These are phyloP conservation scores for Macrocystidia cucumis DNA, from an alignment of 1,284 basidiomycete species.

Conservation along the genomic window DNA sequence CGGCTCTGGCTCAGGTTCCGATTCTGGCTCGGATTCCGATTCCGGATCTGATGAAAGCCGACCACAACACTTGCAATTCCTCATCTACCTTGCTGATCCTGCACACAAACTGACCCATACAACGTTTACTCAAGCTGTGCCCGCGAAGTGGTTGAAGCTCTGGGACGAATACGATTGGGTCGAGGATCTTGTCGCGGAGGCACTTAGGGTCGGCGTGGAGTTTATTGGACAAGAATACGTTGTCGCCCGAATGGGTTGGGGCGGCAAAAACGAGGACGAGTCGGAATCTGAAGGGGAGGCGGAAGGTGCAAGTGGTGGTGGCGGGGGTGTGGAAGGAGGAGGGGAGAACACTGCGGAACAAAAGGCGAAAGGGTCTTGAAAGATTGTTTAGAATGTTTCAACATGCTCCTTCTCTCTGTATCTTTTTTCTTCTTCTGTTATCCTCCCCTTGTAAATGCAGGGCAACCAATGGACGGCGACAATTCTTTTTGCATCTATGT, in stretches of 20 bases:
- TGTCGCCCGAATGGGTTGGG: constrained; percentile 76
- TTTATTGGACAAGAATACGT: constrained; percentile 86
- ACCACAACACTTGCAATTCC: constrained; percentile 71
- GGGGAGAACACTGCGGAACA: constrained; percentile 18
- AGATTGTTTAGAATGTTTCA: no score
- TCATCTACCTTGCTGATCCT: constrained; percentile 80
- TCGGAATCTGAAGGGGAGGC: constrained; percentile 10
- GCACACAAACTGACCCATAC: constrained; percentile 69
- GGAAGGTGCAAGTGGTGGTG: no score
- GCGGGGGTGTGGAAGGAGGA: no score
- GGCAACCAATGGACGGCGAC: no score
- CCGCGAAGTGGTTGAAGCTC: constrained; percentile 75
- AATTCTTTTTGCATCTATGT: constrained; percentile 5
- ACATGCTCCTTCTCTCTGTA: no score
- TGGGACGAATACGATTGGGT: constrained; percentile 96
- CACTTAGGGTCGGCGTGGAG: constrained; percentile 75
- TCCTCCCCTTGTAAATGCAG: no score
- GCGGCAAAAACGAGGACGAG: constrained; percentile 18
- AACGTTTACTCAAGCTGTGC: constrained; percentile 77
- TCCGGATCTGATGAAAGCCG: no score
- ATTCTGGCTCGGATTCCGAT: no score
- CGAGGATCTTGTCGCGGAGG: constrained; percentile 86
- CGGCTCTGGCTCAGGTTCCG: no score
- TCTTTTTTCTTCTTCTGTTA: no score
- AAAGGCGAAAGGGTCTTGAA: constrained; percentile 20